These are phyloP conservation scores for Metschnikowia similis DNA, from an alignment of 805 yeast genomes.

Conservation along the genomic window DNA sequence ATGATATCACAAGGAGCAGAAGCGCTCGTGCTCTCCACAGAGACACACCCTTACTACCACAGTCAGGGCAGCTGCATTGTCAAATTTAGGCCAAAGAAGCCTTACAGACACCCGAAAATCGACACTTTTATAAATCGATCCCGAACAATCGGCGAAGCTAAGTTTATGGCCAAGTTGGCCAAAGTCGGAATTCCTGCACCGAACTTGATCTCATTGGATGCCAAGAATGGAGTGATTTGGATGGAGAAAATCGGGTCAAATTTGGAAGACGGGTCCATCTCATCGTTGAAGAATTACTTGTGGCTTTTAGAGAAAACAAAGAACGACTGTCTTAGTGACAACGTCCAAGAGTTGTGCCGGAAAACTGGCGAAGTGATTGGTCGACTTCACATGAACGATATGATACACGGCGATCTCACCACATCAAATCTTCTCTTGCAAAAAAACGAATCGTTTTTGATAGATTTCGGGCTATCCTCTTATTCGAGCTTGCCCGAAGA, in stretches of 20 bases:
- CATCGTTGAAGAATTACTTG: slow-evolving; percentile 68
- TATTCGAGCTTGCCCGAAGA: slow-evolving; percentile 77
- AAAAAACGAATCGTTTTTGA: slow-evolving; percentile 50
- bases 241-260: slow-evolving; percentile 72
- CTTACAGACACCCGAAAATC: slow-evolving; percentile 82
- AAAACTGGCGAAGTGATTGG: slow-evolving; percentile 68
- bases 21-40: slow-evolving; percentile 67
- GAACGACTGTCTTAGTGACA: slow-evolving; percentile 22
- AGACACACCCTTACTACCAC: slow-evolving; percentile 57
- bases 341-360: slow-evolving; percentile 42
- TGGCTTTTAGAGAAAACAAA: slow-evolving; percentile 52
- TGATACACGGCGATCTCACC: slow-evolving; percentile 92
- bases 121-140: slow-evolving; percentile 74
- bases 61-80: slow-evolving; percentile 44
- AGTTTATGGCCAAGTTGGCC: slow-evolving; percentile 57
- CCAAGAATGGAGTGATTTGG: slow-evolving; percentile 76
- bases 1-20: slow-evolving; percentile 88
- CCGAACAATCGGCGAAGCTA: slow-evolving; percentile 81
- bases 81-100: slow-evolving; percentile 84
- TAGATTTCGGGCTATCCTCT: slow-evolving; percentile 89
- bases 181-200: slow-evolving; percentile 68
- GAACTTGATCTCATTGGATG: slow-evolving; percentile 68
- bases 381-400: slow-evolving; percentile 65
- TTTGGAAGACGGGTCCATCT: slow-evolving; percentile 47
- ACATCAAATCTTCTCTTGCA: slow-evolving; percentile 75